phyloP scores from a whole-genome alignment of 1,139 yeast genomes.

The Nakaseomyces glabratus region DNA sequence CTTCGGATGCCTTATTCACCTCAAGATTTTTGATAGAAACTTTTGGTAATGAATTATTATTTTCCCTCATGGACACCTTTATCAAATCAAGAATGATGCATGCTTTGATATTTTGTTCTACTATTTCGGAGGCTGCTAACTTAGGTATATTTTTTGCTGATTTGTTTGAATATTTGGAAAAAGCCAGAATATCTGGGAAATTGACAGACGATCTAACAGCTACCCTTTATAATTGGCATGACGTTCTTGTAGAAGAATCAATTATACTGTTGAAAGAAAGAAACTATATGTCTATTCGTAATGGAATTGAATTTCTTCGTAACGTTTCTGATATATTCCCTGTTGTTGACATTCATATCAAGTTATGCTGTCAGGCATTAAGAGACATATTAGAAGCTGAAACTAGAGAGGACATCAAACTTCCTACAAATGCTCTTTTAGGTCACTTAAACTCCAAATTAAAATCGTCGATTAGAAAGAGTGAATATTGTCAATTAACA shows the following conservation, averaged over 20 bases:
- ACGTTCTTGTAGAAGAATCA: slow-evolving; percentile 34
- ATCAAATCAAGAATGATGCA: slow-evolving; percentile 44
- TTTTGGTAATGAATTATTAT: slow-evolving; percentile 37
- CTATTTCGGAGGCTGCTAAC: slow-evolving; percentile 74
- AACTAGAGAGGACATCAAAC: slow-evolving; percentile 67
- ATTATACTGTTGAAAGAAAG: slow-evolving; percentile 41
- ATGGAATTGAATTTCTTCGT: slow-evolving; percentile 70
- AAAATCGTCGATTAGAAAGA: slow-evolving; percentile 46
- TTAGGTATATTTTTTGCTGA: slow-evolving; percentile 66
- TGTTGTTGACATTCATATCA: slow-evolving; percentile 59
- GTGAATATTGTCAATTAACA: slow-evolving; percentile 45
- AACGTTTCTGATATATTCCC: slow-evolving; percentile 62
- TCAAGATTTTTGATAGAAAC: slow-evolving; percentile 51
- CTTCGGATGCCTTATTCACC: slow-evolving; percentile 73
- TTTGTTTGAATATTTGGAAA: slow-evolving; percentile 39
- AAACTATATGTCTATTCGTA: slow-evolving; percentile 75
- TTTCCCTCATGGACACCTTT: slow-evolving; percentile 41
- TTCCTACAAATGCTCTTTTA: slow-evolving; percentile 67
- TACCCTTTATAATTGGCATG: slow-evolving; percentile 1
- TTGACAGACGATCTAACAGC: slow-evolving; percentile 34
- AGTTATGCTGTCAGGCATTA: slow-evolving; percentile 41
- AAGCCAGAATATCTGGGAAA: slow-evolving; percentile 16
- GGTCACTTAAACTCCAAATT: slow-evolving; percentile 61
- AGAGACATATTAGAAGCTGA: slow-evolving; percentile 46
- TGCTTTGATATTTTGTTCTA: slow-evolving; percentile 58